Evolutionary conservation across 768 basidiomycete species (phyloP), one percentile per base, ranked within the genome.

Genomic region (Amanita fuliginea): DNA sequence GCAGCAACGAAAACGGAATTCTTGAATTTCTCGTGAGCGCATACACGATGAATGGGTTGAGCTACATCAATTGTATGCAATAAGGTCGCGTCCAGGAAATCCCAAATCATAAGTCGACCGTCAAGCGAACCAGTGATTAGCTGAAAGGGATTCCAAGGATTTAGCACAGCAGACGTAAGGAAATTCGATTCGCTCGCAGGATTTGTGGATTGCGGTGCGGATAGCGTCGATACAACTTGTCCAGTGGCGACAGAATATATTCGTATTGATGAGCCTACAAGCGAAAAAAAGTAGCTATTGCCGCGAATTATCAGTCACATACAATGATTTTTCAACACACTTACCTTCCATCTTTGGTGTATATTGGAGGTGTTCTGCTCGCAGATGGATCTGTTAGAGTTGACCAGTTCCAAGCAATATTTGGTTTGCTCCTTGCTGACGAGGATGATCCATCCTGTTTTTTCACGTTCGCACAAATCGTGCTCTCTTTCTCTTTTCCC

Each of bases 71-170:
- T 76, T 2, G 83, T 87, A 53, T 81, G 79, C 52, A 97, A 68
- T 9, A 96, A 67, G 6, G 73, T 70, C 4, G 83, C 92, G 51
- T 96, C 93, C 33, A 94, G 67, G 63, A 86, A 94, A 66, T 98
- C 92, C 96, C 96, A 99, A 21, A 96, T 67, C 61, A 87, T 78
- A 54, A 98, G 65, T 32, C 73, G 75, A n/a, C 93, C 95, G 56
- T 92, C 86, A 52, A 81, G 58, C 6, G 89, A 88, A 42, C 80
- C 83, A 9, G 91, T 91, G 55, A 97, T 79, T 54, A 99, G 66
- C 63, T 98, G 96, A 55, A 91, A 87, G 21, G 80, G 73, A 65
- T 96, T 98, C 54, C 81, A 75, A 11, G 96, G 92, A 61, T 80
- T 86, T 49, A 98, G 66, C 35, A 82, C 67, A 35, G 83, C 77